Conservation (phyloP, 345 rosid genomes). For the Geranium brycei region DNA sequence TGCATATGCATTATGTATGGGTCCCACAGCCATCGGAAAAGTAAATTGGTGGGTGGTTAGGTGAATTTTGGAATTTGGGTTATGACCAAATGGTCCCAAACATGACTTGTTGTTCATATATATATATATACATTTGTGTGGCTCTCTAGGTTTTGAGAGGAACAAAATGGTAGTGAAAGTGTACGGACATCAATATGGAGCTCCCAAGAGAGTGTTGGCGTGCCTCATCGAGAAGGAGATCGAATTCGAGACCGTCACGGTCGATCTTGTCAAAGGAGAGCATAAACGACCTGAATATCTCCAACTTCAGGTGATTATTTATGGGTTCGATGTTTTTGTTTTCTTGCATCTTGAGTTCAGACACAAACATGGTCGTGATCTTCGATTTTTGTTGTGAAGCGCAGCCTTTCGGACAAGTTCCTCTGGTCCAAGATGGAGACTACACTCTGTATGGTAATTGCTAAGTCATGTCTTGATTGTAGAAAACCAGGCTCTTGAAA, state of each 20-base stretch:
- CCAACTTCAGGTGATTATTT: constrained; percentile 34
- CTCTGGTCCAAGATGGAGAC: constrained; percentile 64
- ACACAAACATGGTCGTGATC: too few species aligned
- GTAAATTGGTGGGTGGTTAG: too few species aligned
- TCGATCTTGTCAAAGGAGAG: constrained; percentile 58
- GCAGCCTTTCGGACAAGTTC: constrained; percentile 65
- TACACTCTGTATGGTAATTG: constrained; percentile 44
- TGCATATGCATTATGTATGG: too few species aligned
- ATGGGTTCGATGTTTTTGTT: not conserved
- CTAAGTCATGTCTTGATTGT: not conserved
- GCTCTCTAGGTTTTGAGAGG: not conserved
- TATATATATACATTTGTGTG: too few species aligned
- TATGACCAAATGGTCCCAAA: too few species aligned
- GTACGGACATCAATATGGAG: constrained; percentile 41
- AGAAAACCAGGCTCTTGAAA: too few species aligned
- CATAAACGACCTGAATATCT: constrained; percentile 41
- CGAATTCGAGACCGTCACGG: constrained; percentile 39
- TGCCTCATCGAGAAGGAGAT: constrained; percentile 45
- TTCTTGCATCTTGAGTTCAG: not conserved
- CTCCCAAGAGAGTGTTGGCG: constrained; percentile 39
- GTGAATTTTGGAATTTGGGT: too few species aligned
- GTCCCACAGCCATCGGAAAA: too few species aligned
- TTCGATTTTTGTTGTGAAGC: not conserved
- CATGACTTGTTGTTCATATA: too few species aligned
- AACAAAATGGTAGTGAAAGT: constrained; percentile 51